phyloP scores from a whole-genome alignment of 768 basidiomycete species.

The Psilocybe azurescens region DNA sequence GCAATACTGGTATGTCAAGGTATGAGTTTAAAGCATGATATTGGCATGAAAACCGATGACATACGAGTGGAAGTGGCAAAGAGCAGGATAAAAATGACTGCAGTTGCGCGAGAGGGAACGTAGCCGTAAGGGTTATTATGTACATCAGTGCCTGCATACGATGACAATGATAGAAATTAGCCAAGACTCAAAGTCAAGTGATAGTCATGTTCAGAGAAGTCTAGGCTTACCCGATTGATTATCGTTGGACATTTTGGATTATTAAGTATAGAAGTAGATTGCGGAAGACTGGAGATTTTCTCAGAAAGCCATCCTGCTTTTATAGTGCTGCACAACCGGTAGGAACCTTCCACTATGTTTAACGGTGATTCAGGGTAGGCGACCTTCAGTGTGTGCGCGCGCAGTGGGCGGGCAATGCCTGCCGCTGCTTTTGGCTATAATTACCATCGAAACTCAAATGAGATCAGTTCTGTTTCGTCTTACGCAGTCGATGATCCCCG shows the following conservation, averaged over 20 bases:
- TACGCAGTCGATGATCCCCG: neutral
- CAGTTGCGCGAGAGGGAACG: conserved; percentile 25
- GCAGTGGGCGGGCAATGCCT: neutral
- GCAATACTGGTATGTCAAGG: neutral
- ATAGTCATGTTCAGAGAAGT: neutral
- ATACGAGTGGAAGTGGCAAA: conserved; percentile 46
- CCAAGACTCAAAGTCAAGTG: too few species aligned
- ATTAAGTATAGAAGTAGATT: neutral
- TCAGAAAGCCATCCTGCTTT: neutral
- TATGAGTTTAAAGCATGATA: neutral
- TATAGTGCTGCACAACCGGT: neutral
- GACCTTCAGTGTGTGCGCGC: neutral
- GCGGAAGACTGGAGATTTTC: neutral
- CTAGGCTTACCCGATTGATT: neutral
- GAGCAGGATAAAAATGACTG: conserved; percentile 32
- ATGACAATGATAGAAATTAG: neutral
- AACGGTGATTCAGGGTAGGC: neutral
- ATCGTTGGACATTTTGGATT: neutral
- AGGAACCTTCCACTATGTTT: neutral
- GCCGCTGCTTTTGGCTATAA: neutral
- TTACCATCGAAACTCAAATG: neutral
- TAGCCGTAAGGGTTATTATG: conserved; percentile 28
- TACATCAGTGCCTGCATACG: neutral
- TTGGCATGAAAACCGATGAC: conserved; percentile 2
- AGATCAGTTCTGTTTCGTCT: neutral